Percentiles rank a stretch among this genome's conserved stretches.
Evolutionary conservation across 2,329 filamentous ascomycete species (phyloP).

Genomic region (Chaetomium sp.): DNA sequence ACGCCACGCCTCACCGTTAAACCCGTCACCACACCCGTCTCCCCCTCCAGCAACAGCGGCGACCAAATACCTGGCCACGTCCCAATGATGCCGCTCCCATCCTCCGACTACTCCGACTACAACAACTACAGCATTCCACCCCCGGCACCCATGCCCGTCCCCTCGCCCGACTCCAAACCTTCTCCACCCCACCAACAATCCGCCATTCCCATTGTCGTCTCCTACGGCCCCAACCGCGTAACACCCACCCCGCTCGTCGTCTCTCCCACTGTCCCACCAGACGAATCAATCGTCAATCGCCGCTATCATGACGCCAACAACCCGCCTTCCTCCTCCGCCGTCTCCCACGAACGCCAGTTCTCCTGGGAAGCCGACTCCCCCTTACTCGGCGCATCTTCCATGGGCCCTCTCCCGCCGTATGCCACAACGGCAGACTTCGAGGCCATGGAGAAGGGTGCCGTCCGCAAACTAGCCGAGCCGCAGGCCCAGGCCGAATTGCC

Average conservation of each 20-base stretch:
- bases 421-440: conserved; percentile 23
- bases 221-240: conserved; percentile 26
- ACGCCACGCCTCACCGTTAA: conserved; percentile 13
- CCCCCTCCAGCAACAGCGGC: conserved; percentile 10
- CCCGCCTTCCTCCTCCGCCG: not conserved
- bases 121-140: conserved; percentile 15
- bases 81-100: conserved; percentile 13
- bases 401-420: conserved; percentile 24
- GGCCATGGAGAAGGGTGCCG: conserved; percentile 26
- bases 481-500: conserved; percentile 24
- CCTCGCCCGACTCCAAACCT: conserved; percentile 10
- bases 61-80: conserved; percentile 9
- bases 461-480: conserved; percentile 22
- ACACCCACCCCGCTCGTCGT: conserved; percentile 23
- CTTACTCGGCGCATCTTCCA: conserved; percentile 12
- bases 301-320: conserved; percentile 1
- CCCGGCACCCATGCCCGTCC: conserved; percentile 4
- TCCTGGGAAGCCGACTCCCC: conserved; percentile 20
- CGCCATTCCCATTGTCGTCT: conserved; percentile 19
- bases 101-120: conserved; percentile 17
- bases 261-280: conserved; percentile 21
- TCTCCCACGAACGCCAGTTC: conserved; percentile 17
- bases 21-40: conserved; percentile 11
- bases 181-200: conserved; percentile 17
- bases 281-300: conserved; percentile 21